phyloP scores from a whole-genome alignment of 176 grass and related monocot genomes.

The Triticum aestivum region DNA sequence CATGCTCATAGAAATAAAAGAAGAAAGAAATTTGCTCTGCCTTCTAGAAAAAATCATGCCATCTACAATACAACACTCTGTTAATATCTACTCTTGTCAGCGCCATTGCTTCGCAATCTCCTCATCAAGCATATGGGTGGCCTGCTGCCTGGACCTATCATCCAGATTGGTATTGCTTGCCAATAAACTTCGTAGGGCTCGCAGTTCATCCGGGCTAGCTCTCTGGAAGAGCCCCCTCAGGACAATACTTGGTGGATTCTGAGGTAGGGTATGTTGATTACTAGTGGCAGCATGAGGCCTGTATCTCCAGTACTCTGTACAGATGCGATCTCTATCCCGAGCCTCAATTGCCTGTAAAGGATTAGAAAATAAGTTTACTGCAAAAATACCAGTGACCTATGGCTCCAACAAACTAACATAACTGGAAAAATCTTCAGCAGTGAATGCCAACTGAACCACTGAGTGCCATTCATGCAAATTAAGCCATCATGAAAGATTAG shows the following conservation, averaged over 20 bases:
- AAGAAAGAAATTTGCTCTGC: constrained; percentile 12
- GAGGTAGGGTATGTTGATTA: constrained; percentile 20
- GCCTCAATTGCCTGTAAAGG: constrained; percentile 60
- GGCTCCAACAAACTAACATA: not conserved
- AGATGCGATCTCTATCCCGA: constrained; percentile 50
- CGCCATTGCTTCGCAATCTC: constrained; percentile 42
- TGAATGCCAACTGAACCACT: not conserved
- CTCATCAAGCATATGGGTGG: constrained; percentile 42
- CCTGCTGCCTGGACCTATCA: constrained; percentile 45
- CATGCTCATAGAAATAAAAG: constrained; percentile 13
- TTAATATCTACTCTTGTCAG: constrained; percentile 35
- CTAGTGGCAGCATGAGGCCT: constrained; percentile 32
- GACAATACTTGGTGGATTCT: constrained; percentile 23
- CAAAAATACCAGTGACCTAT: not conserved
- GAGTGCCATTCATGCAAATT: constrained; percentile 3
- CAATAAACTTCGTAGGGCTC: constrained; percentile 52
- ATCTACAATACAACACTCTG: constrained; percentile 32
- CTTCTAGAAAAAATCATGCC: constrained; percentile 31
- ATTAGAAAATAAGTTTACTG: not conserved
- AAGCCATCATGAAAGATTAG: not conserved
- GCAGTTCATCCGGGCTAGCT: constrained; percentile 66
- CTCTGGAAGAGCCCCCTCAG: constrained; percentile 75
- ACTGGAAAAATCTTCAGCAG: not conserved
- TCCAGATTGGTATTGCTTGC: constrained; percentile 27
- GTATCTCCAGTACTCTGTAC: constrained; percentile 82